A percentile compares a stretch with the other conserved stretches of the same genome.
phyloP scores from a whole-genome alignment of 208 protist species.

The Trypanosoma cruzi region DNA sequence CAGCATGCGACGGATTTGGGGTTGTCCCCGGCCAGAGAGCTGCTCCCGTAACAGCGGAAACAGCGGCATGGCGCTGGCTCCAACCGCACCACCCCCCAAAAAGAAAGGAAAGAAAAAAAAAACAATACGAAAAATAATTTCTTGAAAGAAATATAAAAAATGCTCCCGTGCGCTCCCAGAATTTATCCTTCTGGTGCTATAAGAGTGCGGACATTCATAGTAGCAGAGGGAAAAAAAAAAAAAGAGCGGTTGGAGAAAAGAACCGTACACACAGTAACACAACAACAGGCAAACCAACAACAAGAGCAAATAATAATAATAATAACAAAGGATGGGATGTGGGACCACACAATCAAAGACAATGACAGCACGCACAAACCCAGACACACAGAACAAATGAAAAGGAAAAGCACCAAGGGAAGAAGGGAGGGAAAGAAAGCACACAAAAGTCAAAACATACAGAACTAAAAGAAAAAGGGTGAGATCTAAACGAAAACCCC shows the following conservation, averaged over 20 bases:
- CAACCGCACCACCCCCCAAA: not conserved
- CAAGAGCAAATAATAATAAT: not conserved
- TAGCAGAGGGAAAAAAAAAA: not conserved
- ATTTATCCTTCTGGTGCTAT: too few species aligned
- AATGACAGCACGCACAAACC: not conserved
- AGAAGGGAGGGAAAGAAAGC: not conserved
- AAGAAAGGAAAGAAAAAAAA: not conserved
- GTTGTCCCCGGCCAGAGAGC: slow-evolving; percentile 7
- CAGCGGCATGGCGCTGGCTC: not conserved
- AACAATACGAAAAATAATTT: too few species aligned
- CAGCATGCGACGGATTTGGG: slow-evolving; percentile 3
- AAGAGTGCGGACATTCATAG: too few species aligned
- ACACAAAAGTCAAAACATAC: not conserved
- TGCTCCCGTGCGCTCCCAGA: too few species aligned
- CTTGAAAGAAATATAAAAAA: slow-evolving; percentile 10
- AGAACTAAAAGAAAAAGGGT: too few species aligned
- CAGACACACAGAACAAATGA: not conserved
- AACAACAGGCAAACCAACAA: not conserved
- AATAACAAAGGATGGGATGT: not conserved
- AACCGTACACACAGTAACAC: too few species aligned
- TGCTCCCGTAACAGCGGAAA: slow-evolving; percentile 24
- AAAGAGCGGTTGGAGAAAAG: too few species aligned
- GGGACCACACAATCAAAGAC: not conserved
- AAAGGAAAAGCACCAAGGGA: not conserved
- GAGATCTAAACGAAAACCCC: not conserved